These are phyloP conservation scores for Chlorella ohadii DNA, from an alignment of 139 green algal genomes.

Conservation along the genomic window DNA sequence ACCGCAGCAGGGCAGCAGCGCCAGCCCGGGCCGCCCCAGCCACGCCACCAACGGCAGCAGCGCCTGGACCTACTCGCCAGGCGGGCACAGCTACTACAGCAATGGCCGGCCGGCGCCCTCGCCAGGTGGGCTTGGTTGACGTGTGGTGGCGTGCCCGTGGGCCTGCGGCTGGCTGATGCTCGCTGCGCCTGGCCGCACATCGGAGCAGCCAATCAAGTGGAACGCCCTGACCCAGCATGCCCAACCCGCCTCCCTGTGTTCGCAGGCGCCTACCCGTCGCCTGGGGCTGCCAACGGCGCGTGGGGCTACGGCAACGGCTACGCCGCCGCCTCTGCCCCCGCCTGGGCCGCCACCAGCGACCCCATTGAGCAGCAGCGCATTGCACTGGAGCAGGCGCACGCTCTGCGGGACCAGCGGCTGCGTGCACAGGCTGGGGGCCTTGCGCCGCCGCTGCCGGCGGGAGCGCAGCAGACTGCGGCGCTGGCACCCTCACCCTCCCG, in stretches of 20 bases:
- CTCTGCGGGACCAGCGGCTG: background rate
- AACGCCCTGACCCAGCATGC: too few relatives aligned
- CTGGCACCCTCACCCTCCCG: too few relatives aligned
- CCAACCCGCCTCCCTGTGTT: too few relatives aligned
- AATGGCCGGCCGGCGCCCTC: background rate
- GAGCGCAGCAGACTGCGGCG: too few relatives aligned
- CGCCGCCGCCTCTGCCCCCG: background rate
- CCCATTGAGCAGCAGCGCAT: slow-evolving; percentile 33
- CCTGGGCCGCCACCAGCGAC: background rate
- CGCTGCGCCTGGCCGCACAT: too few relatives aligned
- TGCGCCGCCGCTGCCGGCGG: too few relatives aligned
- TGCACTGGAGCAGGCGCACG: slow-evolving; percentile 24
- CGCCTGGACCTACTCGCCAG: slow-evolving; percentile 11
- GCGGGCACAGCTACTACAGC: background rate
- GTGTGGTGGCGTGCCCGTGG: too few relatives aligned
- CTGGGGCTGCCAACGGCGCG: background rate
- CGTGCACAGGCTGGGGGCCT: background rate
- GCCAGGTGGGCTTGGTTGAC: too few relatives aligned
- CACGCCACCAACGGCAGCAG: background rate
- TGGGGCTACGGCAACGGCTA: background rate
- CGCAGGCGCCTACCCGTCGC: too few relatives aligned
- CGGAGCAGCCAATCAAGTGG: too few relatives aligned
- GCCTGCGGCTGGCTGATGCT: too few relatives aligned
- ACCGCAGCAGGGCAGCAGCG: background rate
- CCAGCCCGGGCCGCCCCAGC: background rate